Evolutionary conservation across 2,329 filamentous ascomycete genomes (phyloP).

Genomic region (Colletotrichum lindemuthianum): DNA sequence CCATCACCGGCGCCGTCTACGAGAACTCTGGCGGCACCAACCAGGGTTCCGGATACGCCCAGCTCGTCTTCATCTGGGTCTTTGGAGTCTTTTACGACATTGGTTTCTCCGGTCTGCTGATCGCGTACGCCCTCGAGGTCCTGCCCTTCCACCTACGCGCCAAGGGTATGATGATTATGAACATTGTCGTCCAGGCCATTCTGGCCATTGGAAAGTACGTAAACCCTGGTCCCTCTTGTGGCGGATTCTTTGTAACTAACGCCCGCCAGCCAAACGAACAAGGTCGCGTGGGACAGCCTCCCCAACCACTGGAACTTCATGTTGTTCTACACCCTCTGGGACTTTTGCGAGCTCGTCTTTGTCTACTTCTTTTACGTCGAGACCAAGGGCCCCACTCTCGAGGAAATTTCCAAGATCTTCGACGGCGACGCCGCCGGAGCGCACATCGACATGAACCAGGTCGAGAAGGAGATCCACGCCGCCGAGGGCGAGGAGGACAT

Average conservation of each 20-base stretch:
- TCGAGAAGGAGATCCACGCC: slow-evolving; percentile 62
- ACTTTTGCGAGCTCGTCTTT: slow-evolving; percentile 67
- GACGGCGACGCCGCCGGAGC: slow-evolving; percentile 70
- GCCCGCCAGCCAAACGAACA: slow-evolving; percentile 65
- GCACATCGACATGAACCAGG: slow-evolving; percentile 63
- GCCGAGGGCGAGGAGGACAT: slow-evolving; percentile 49
- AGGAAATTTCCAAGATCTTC: slow-evolving; percentile 77
- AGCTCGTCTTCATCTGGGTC: slow-evolving; percentile 68
- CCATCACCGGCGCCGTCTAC: slow-evolving; percentile 62
- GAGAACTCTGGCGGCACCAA: slow-evolving; percentile 57
- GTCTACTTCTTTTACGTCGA: slow-evolving; percentile 76
- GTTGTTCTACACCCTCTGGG: slow-evolving; percentile 73
- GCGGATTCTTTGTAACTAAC: background rate
- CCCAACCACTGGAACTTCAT: slow-evolving; percentile 72
- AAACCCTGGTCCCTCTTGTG: slow-evolving; percentile 2
- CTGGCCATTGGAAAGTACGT: slow-evolving; percentile 70
- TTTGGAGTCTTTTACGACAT: slow-evolving; percentile 70
- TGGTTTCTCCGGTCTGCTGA: slow-evolving; percentile 66
- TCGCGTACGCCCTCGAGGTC: slow-evolving; percentile 68
- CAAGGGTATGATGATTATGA: slow-evolving; percentile 72
- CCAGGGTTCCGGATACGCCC: slow-evolving; percentile 58
- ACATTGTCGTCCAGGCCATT: slow-evolving; percentile 69
- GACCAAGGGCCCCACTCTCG: slow-evolving; percentile 76
- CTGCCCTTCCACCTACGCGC: slow-evolving; percentile 67
- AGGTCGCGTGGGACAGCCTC: slow-evolving; percentile 68